Evolutionary conservation across 1,139 yeast species (phyloP).

Genomic region (Yamadazyma dendronema): DNA sequence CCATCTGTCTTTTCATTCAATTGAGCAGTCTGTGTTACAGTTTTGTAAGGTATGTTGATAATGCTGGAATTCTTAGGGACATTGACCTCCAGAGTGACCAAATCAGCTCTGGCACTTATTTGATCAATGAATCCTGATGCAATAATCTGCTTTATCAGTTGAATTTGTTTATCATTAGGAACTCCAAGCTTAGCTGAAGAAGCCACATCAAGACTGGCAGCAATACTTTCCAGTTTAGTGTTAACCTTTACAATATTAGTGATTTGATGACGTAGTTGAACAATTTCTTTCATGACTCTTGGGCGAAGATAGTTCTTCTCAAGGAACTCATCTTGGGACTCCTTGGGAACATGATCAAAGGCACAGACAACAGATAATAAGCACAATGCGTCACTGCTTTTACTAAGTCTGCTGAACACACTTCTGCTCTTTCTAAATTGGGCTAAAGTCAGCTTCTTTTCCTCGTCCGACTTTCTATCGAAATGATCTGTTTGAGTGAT

Average conservation of each 20-base stretch:
- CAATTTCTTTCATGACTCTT: conserved; percentile 81
- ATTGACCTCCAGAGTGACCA: conserved; percentile 61
- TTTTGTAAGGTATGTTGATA: conserved; percentile 68
- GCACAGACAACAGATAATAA: conserved; percentile 87
- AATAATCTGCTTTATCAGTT: conserved; percentile 85
- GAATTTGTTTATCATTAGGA: conserved; percentile 68
- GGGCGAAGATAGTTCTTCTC: conserved; percentile 60
- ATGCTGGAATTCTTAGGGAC: conserved; percentile 59
- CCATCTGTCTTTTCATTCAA: conserved; percentile 41
- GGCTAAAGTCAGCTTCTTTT: conserved; percentile 41
- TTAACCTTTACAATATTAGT: conserved; percentile 68
- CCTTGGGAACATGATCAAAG: conserved; percentile 65
- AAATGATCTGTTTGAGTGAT: conserved; percentile 11
- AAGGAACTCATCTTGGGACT: conserved; percentile 48
- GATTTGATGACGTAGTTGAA: conserved; percentile 76
- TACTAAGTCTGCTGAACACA: conserved; percentile 65
- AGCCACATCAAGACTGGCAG: conserved; percentile 36
- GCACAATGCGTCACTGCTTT: conserved; percentile 70
- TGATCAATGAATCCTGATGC: conserved; percentile 93
- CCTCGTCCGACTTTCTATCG: conserved; percentile 28
- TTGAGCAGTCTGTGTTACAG: conserved; percentile 57
- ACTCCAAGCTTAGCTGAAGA: conserved; percentile 57
- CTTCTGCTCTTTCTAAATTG: conserved; percentile 57
- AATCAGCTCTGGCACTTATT: conserved; percentile 80
- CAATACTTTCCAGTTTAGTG: conserved; percentile 58